phyloP scores from a whole-genome alignment of 495 filamentous ascomycete genomes.

The Penicillium paradoxum region DNA sequence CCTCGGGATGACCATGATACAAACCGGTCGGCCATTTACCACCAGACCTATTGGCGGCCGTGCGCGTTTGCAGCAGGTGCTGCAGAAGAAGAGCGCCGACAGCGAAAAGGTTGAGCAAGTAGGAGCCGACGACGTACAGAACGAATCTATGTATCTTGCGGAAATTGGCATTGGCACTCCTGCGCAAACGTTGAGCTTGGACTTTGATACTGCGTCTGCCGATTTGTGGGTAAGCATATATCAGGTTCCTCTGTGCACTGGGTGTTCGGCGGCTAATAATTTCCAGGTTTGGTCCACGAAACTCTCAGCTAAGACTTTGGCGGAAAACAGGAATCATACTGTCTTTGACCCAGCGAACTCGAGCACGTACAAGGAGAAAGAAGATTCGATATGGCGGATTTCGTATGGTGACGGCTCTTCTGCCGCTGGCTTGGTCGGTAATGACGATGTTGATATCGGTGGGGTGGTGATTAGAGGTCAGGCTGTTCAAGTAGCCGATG shows the following conservation, averaged over 20 bases:
- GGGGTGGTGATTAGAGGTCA: constrained; percentile 65
- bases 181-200: constrained; percentile 58
- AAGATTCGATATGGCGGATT: constrained; percentile 60
- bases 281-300: constrained; percentile 58
- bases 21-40: constrained; percentile 41
- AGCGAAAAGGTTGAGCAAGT: constrained; percentile 50
- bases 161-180: constrained; percentile 64
- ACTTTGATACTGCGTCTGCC: constrained; percentile 74
- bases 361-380: constrained; percentile 51
- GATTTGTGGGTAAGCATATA: constrained; percentile 66
- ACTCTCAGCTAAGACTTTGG: constrained; percentile 37
- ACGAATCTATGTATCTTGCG: constrained; percentile 67
- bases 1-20: constrained; percentile 39
- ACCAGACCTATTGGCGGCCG: constrained; percentile 43
- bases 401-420: constrained; percentile 68
- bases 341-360: constrained; percentile 55
- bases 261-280: constrained; percentile 4
- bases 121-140: constrained; percentile 66
- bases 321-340: constrained; percentile 41
- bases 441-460: constrained; percentile 62
- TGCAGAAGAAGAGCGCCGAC: constrained; percentile 47
- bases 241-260: background rate
- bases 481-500: constrained; percentile 62
- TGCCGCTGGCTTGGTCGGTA: constrained; percentile 66
- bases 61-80: constrained; percentile 36